These are phyloP conservation scores for Rugonectria rugulosa DNA, from an alignment of 2,329 filamentous ascomycete genomes.

Conservation along the genomic window DNA sequence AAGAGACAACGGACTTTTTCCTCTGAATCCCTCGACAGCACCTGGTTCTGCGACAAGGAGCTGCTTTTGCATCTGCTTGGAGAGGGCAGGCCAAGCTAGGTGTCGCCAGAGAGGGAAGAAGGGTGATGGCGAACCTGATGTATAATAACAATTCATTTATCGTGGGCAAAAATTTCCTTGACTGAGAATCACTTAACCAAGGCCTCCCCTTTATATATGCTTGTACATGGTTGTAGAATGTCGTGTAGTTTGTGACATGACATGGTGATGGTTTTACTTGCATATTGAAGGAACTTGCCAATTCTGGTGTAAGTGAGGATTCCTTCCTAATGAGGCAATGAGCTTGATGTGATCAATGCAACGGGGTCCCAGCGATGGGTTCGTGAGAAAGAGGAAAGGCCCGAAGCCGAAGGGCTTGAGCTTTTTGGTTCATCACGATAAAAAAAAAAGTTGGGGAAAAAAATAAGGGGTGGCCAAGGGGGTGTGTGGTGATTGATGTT, in stretches of 20 bases:
- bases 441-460: slow-evolving; percentile 6
- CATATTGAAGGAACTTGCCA: not conserved
- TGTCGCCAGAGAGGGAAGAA: slow-evolving; percentile 1
- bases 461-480: slow-evolving; percentile 5
- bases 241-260: too few relatives aligned
- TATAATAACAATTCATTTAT: slow-evolving; percentile 22
- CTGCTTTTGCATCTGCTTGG: slow-evolving; percentile 1
- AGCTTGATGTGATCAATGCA: slow-evolving; percentile 12
- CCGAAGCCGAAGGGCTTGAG: slow-evolving; percentile 39
- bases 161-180: slow-evolving; percentile 18
- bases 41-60: slow-evolving; percentile 7
- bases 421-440: too few relatives aligned
- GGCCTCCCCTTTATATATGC: too few relatives aligned
- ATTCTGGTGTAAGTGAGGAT: not conserved
- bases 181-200: not conserved
- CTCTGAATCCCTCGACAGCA: slow-evolving; percentile 15
- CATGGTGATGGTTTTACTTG: not conserved
- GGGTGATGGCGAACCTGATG: slow-evolving; percentile 10
- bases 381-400: slow-evolving; percentile 25
- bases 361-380: slow-evolving; percentile 9
- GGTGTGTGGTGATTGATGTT: slow-evolving; percentile 4
- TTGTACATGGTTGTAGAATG: too few relatives aligned
- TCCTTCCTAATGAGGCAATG: slow-evolving; percentile 25
- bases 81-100: not conserved
- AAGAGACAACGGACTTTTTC: slow-evolving; percentile 38